Evolutionary conservation across 768 basidiomycete species (phyloP).

Genomic region (Tylopilus plumbeoviolaceoides): DNA sequence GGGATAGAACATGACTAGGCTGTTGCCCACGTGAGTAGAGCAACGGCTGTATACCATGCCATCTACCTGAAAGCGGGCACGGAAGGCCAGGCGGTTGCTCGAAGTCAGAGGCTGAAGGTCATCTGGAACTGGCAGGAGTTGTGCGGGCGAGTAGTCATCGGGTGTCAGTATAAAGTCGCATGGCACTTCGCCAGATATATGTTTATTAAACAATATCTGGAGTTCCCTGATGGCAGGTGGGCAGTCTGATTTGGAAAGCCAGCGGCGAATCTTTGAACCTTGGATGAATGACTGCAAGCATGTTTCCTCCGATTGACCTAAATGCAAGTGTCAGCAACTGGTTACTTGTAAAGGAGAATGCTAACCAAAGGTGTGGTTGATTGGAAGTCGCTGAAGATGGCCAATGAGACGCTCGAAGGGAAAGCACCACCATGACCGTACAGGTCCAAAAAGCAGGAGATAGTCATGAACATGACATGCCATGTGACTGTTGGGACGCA

Average conservation of each 20-base stretch:
- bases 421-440: constrained; percentile 1
- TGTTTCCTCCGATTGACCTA: background rate
- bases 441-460: background rate
- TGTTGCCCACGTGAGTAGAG: too few relatives aligned
- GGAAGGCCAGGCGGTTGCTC: too few relatives aligned
- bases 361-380: background rate
- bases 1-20: too few relatives aligned
- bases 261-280: background rate
- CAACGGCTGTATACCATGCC: too few relatives aligned
- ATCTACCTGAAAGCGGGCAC: too few relatives aligned
- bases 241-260: background rate
- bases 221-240: background rate
- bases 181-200: background rate
- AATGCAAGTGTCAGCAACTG: background rate
- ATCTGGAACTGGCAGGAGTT: too few relatives aligned
- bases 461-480: background rate
- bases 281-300: background rate
- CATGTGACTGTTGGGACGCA: background rate
- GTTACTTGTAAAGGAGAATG: too few relatives aligned
- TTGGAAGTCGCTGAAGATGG: background rate
- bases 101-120: too few relatives aligned
- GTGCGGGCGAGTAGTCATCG: too few relatives aligned
- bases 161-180: background rate
- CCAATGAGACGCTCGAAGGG: constrained; percentile 1
- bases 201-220: constrained; percentile 5